Evolutionary conservation across 2,329 filamentous ascomycete species (phyloP), one percentile per base, ranked within the genome.

Genomic region (Helotiales sp.): DNA sequence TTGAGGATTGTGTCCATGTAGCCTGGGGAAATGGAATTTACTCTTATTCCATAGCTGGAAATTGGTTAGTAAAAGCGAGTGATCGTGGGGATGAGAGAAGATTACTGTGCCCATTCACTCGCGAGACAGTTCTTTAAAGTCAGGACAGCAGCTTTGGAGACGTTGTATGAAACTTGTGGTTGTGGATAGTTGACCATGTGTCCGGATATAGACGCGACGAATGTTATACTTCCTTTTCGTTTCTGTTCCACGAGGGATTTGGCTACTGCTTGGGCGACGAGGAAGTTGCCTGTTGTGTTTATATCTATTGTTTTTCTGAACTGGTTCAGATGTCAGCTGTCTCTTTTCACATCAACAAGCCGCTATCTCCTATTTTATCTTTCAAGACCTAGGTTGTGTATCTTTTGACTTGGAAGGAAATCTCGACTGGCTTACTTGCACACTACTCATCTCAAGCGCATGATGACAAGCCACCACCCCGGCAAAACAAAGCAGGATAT

Each of bases 21-120:
- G 0, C 89, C 89, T 0, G 89, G 89, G 36, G 80, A 85, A 44
- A 93, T 78, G 17, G 78, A 83, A 65, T 93, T 92, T 5, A 89
- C 85, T 2, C 86, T 74, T 59, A 93, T 89, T 0, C 89, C 89
- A 68, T 87, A 80, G 1, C 76, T 73, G 1, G n/a, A n/a, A n/a
- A n/a, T n/a, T n/a, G n/a, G n/a, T n/a, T n/a, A n/a, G n/a, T n/a
- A n/a, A n/a, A n/a, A n/a, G n/a, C n/a, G n/a, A n/a, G n/a, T n/a
- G n/a, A n/a, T n/a, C n/a, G n/a, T n/a, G n/a, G n/a, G n/a, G n/a
- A n/a, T n/a, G n/a, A n/a, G n/a, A n/a, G n/a, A n/a, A n/a, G n/a
- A n/a, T n/a, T n/a, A n/a, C n/a, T n/a, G n/a, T n/a, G 85, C 86
- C 89, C 88, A 92, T 71, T 93, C 89, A 0, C 85, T 87, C 0